phyloP scores from a whole-genome alignment of 1,139 yeast species.

The Yamadazyma oceani region DNA sequence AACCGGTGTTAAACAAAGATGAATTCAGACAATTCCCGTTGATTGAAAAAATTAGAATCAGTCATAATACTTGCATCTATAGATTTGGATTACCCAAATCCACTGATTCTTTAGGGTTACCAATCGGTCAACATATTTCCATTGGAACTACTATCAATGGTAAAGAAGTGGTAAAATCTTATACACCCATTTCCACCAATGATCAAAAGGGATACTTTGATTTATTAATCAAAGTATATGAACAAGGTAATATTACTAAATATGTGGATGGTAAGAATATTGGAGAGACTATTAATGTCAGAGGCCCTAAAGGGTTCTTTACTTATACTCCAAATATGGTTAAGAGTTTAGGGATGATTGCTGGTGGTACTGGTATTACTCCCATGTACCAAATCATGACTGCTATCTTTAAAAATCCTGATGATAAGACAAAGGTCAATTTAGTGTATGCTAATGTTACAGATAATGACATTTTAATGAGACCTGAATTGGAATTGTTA shows the following conservation, averaged over 20 bases:
- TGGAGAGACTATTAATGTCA: conserved; percentile 47
- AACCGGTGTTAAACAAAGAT: conserved; percentile 62
- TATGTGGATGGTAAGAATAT: conserved; percentile 62
- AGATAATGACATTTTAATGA: conserved; percentile 74
- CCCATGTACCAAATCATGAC: conserved; percentile 87
- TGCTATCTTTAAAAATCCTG: conserved; percentile 67
- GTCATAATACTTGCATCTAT: conserved; percentile 83
- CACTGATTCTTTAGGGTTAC: conserved; percentile 79
- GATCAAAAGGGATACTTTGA: conserved; percentile 86
- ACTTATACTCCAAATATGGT: conserved; percentile 81
- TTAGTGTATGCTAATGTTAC: conserved; percentile 80
- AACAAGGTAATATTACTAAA: conserved; percentile 84
- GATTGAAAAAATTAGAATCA: conserved; percentile 71
- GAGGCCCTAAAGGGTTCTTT: conserved; percentile 95
- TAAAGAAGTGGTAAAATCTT: conserved; percentile 85
- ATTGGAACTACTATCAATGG: conserved; percentile 66
- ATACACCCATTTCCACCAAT: conserved; percentile 91
- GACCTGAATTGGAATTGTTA: conserved; percentile 68
- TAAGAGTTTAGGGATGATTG: conserved; percentile 77
- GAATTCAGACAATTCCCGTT: conserved; percentile 81
- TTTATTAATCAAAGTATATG: conserved; percentile 87
- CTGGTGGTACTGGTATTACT: conserved; percentile 97
- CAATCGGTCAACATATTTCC: conserved; percentile 92
- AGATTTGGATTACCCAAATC: conserved; percentile 81
- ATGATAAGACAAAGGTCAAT: conserved; percentile 81